A percentile compares a stretch with the other conserved stretches of the same genome.
Evolutionary conservation across 2,329 filamentous ascomycete species (phyloP).

Genomic region (Cryphonectria japonica): DNA sequence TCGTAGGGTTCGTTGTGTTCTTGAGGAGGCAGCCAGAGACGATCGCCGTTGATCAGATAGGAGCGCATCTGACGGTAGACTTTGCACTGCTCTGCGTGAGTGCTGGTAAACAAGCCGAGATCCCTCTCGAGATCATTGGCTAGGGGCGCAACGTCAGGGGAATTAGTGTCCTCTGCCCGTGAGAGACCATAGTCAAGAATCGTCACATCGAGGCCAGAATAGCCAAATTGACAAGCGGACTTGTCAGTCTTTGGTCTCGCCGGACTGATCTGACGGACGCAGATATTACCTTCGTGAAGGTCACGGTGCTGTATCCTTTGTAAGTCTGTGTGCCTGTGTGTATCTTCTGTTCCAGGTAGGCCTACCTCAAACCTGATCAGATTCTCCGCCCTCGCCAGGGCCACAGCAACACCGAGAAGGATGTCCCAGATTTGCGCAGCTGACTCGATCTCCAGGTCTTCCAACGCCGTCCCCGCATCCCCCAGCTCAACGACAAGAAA

Average conservation of each 20-base stretch:
- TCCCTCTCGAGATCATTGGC: constrained; percentile 65
- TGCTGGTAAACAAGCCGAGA: constrained; percentile 62
- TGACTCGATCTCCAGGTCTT: constrained; percentile 57
- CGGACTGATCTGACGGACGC: constrained; percentile 51
- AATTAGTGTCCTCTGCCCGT: constrained; percentile 53
- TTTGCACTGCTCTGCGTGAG: constrained; percentile 61
- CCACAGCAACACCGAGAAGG: constrained; percentile 63
- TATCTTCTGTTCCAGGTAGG: background rate
- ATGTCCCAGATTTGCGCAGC: constrained; percentile 65
- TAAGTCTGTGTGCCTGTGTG: background rate
- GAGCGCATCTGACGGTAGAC: constrained; percentile 68
- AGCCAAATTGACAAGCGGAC: constrained; percentile 53
- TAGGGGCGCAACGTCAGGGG: constrained; percentile 44
- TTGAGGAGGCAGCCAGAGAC: constrained; percentile 52
- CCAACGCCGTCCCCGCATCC: constrained; percentile 63
- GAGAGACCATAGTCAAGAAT: constrained; percentile 70
- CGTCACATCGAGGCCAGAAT: constrained; percentile 65
- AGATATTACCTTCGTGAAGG: constrained; percentile 68
- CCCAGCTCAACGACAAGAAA: constrained; percentile 67
- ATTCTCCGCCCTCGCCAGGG: constrained; percentile 62
- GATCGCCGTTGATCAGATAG: constrained; percentile 56
- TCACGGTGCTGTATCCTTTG: constrained; percentile 58
- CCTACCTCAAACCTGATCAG: constrained; percentile 62
- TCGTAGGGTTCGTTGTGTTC: constrained; percentile 53
- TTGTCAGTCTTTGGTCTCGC: constrained; percentile 37